Conservation (phyloP, 1,284 basidiomycete species). For the Tausonia pullulans region DNA sequence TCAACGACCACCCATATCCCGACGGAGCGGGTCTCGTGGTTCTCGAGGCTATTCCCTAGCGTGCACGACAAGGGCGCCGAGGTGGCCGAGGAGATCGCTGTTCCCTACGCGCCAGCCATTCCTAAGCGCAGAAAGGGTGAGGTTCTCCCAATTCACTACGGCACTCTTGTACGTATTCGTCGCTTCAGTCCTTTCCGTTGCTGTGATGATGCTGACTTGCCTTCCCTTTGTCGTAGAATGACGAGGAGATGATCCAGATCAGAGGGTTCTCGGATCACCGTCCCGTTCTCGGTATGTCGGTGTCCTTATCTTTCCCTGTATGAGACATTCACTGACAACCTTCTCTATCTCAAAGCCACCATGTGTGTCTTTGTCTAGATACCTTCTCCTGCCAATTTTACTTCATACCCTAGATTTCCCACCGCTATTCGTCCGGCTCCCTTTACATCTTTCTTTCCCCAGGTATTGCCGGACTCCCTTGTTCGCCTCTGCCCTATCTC, state of each 20-base stretch:
- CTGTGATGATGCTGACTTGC: background rate
- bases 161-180: constrained; percentile 4
- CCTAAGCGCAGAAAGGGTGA: constrained; percentile 4
- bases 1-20: background rate
- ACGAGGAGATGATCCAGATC: constrained; percentile 8
- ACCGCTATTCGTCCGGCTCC: too few species aligned
- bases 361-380: too few species aligned
- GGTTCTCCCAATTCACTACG: constrained; percentile 12
- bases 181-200: background rate
- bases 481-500: too few species aligned
- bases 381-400: too few species aligned
- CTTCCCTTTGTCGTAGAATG: background rate
- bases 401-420: too few species aligned
- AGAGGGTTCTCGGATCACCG: constrained; percentile 13
- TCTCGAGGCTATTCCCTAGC: constrained; percentile 8
- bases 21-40: constrained; percentile 2
- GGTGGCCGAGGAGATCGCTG: too few species aligned
- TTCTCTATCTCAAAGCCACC: too few species aligned
- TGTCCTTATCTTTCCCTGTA: too few species aligned
- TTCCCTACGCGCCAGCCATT: background rate
- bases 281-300: constrained; percentile 6
- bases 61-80: background rate
- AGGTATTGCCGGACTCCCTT: too few species aligned
- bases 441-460: too few species aligned
- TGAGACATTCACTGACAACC: too few species aligned